Percentiles rank a stretch among this genome's conserved stretches.
These are phyloP conservation scores for Russula dissimulans DNA, from an alignment of 768 basidiomycete species.

Conservation along the genomic window DNA sequence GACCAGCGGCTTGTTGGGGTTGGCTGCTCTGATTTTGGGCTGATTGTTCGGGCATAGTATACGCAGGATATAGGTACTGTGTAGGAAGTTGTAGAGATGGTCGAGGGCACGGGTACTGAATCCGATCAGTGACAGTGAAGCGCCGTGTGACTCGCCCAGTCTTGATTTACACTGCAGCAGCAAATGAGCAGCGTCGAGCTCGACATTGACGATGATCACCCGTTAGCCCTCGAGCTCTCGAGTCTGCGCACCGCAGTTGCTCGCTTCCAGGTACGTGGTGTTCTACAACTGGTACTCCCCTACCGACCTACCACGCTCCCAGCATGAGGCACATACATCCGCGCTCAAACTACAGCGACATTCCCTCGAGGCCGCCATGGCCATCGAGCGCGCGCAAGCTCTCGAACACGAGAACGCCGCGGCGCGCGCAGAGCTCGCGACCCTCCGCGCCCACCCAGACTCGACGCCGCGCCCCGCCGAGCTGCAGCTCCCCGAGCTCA, in stretches of 20 bases:
- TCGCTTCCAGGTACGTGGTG: constrained; percentile 29
- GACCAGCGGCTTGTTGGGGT: neutral
- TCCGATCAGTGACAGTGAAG: neutral
- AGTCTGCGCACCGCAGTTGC: constrained; percentile 29
- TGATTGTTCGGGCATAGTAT: constrained; percentile 10
- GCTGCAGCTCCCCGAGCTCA: constrained; percentile 43
- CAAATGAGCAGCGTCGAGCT: constrained; percentile 15
- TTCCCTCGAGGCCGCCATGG: constrained; percentile 43
- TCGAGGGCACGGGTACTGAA: neutral
- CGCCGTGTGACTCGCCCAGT: neutral
- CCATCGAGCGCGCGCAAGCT: constrained; percentile 36
- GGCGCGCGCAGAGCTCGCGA: constrained; percentile 44
- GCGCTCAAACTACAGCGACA: constrained; percentile 59
- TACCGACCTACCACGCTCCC: constrained; percentile 7
- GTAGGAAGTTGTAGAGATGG: neutral
- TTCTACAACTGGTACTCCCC: neutral
- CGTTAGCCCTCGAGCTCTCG: constrained; percentile 29
- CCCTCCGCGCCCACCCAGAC: constrained; percentile 48
- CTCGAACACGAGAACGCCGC: constrained; percentile 54
- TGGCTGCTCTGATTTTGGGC: neutral
- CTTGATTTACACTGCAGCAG: neutral
- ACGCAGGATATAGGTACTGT: neutral
- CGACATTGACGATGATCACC: constrained; percentile 29
- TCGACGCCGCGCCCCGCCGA: constrained; percentile 31
- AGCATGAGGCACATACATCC: constrained; percentile 66